A percentile compares a stretch with the other conserved stretches of the same genome.
Evolutionary conservation across 148 eudicot species (phyloP).

Genomic region (Chenopodium album): DNA sequence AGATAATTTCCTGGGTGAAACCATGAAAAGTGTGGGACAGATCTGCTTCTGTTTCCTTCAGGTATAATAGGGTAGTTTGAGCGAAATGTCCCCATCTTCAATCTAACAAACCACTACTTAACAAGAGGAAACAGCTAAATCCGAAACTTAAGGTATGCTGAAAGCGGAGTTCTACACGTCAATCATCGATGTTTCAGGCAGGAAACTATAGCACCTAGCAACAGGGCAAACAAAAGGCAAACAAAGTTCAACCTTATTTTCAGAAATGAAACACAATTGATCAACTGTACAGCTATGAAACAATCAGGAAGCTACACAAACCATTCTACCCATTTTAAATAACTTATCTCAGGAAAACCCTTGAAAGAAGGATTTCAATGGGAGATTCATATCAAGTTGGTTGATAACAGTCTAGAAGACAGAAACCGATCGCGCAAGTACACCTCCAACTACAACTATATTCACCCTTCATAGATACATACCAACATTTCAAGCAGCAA

Average conservation of each 20-base stretch:
- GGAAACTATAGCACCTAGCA: neutral
- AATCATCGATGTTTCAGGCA: constrained; percentile 6
- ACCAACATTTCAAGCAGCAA: neutral
- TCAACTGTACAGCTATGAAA: neutral
- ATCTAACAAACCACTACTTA: neutral
- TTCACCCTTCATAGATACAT: neutral
- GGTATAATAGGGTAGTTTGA: constrained; percentile 39
- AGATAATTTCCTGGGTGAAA: constrained; percentile 31
- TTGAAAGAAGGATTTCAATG: neutral
- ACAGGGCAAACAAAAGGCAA: constrained; percentile 1
- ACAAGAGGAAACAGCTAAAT: neutral
- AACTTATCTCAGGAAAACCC: neutral
- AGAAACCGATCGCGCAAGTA: neutral
- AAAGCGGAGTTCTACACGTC: neutral
- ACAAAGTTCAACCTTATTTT: neutral
- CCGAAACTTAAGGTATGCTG: neutral
- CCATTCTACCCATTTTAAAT: neutral
- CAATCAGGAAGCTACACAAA: neutral
- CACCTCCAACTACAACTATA: neutral
- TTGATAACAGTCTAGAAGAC: neutral
- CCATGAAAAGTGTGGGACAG: constrained; percentile 40
- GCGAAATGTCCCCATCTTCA: constrained; percentile 38
- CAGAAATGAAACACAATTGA: neutral
- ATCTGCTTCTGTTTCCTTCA: constrained; percentile 34
- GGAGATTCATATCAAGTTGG: neutral